Evolutionary conservation across 176 grass and related monocot species (phyloP), one percentile per base, ranked within the genome.

Genomic region (Alopecurus myosuroides): DNA sequence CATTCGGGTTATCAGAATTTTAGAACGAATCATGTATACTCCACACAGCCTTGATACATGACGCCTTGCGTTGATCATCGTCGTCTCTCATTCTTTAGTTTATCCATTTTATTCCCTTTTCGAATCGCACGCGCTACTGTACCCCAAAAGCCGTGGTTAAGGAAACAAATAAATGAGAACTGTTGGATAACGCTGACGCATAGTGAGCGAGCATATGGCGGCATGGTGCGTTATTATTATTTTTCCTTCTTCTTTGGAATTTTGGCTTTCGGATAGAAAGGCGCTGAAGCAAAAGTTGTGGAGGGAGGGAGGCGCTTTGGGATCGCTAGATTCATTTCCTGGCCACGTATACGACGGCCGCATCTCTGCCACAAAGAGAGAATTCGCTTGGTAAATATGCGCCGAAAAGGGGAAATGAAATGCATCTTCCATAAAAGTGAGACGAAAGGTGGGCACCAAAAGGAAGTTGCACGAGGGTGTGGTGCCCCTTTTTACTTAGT

Each of bases 261-360:
- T 28, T 69, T 18, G 49, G 72, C 11, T 62, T 62, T 33, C 26
- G 40, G 66, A 79, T 84, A 64, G 73, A 84, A 84, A 77, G 63
- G 45, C 33, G 23, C 39, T 2, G 17, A 37, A 53, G 44, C 10
- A 14, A 77, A 82, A 77, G 33, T 10, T 10, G 45, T 64, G 58
- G 55, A 71, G 30, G 55, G 55, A 71, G 30, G 55, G 53, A 25
- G 30, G 17, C 13, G 20, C 61, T 82, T 82, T 85, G 49, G 57
- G 13, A 51, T 86, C 78, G 17, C 75, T 30, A 29, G 72, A 28
- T 77, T 22, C 72, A 78, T 37, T 64, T 69, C 35, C 18, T 78
- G 73, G 53, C 75, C 69, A 85, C 14, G 6, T 49, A 49, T 39
- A 13, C n/a, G 71, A 52, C 35, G 22, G 31, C 6, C 3, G 19